phyloP scores from a whole-genome alignment of 352 stramenopile species.

The Aphanomyces cochlioides region DNA sequence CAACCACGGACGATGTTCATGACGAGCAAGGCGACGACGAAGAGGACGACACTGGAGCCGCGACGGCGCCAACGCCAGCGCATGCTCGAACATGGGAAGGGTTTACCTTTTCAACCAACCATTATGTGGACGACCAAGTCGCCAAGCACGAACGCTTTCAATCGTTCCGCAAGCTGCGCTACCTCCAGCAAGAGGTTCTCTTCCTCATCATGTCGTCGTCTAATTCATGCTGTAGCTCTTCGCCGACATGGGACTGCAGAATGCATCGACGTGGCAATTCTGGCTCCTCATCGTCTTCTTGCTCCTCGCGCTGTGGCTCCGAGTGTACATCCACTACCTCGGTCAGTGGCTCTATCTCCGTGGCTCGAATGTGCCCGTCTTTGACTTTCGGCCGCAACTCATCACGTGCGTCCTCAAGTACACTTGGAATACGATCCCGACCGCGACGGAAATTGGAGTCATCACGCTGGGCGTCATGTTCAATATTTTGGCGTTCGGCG shows the following conservation, averaged over 20 bases:
- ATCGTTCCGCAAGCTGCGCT: slow-evolving; percentile 67
- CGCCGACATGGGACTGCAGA: slow-evolving; percentile 55
- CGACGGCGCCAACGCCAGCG: not conserved
- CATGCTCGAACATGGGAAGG: slow-evolving; percentile 22
- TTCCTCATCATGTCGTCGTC: not conserved
- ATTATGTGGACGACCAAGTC: slow-evolving; percentile 17
- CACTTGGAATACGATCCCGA: slow-evolving; percentile 60
- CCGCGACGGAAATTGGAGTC: slow-evolving; percentile 58
- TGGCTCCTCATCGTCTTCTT: slow-evolving; percentile 63
- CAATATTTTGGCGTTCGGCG: slow-evolving; percentile 52
- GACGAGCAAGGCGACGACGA: not conserved
- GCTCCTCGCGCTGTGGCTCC: slow-evolving; percentile 74
- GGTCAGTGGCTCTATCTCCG: slow-evolving; percentile 81
- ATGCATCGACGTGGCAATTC: slow-evolving; percentile 67
- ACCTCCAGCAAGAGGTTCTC: slow-evolving; percentile 66
- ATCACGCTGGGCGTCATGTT: slow-evolving; percentile 54
- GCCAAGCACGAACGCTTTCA: slow-evolving; percentile 56
- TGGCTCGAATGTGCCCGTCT: slow-evolving; percentile 65
- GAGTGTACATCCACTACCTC: slow-evolving; percentile 87
- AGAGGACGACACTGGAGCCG: not conserved
- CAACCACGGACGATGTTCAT: not conserved
- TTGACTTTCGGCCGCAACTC: slow-evolving; percentile 61
- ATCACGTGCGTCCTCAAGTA: slow-evolving; percentile 84
- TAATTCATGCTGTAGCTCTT: slow-evolving; percentile 31
- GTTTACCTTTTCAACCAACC: slow-evolving; percentile 28